Evolutionary conservation across 2,329 filamentous ascomycete species (phyloP).

Genomic region (Colletotrichum sp.): DNA sequence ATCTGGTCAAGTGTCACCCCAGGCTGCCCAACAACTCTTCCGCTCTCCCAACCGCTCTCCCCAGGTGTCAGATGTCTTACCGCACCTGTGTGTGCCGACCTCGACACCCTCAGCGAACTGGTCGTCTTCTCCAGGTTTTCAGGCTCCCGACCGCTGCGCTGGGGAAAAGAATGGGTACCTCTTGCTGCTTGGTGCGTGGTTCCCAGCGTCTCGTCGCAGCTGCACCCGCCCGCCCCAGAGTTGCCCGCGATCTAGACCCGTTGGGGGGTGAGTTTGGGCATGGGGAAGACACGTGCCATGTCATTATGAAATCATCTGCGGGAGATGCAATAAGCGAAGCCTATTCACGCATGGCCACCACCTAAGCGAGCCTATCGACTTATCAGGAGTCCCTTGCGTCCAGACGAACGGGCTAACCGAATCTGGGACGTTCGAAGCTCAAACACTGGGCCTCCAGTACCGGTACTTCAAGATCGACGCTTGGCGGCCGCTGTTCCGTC

Average conservation of each 20-base stretch:
- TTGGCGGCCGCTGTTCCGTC: neutral
- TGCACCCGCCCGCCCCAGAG: neutral
- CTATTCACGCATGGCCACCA: neutral
- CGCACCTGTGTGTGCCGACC: neutral
- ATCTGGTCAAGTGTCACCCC: slow-evolving; percentile 19
- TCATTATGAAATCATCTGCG: slow-evolving; percentile 3
- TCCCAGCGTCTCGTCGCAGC: neutral
- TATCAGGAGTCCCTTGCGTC: neutral
- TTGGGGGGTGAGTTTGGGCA: neutral
- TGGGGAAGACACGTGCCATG: slow-evolving; percentile 9
- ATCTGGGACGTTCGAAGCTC: neutral
- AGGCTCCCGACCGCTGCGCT: neutral
- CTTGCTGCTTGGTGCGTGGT: neutral
- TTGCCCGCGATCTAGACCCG: slow-evolving; percentile 6
- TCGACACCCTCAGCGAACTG: slow-evolving; percentile 3
- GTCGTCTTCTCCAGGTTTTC: neutral
- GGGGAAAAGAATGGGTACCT: slow-evolving; percentile 1
- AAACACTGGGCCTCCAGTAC: neutral
- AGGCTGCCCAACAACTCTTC: slow-evolving; percentile 1
- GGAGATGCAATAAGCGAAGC: neutral
- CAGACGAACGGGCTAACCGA: neutral
- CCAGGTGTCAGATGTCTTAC: slow-evolving; percentile 12
- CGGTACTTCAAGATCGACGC: slow-evolving; percentile 9
- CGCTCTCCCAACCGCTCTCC: neutral
- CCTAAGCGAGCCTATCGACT: neutral